Conservation (phyloP, 192 early-diverging fungal genomes). For the Helicostylum pulchrum region DNA sequence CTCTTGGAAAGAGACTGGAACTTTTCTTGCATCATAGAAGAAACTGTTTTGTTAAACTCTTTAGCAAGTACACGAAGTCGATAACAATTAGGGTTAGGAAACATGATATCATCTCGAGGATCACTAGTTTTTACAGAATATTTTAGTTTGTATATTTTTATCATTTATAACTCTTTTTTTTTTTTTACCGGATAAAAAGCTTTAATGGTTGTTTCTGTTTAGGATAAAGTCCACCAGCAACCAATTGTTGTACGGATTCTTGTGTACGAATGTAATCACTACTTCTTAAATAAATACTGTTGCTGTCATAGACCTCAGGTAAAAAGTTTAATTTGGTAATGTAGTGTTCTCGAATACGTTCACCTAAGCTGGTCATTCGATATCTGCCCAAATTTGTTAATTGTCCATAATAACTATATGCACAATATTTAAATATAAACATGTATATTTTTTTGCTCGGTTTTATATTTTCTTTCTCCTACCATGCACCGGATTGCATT, state of each 20-base stretch:
- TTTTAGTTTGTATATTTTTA: not conserved
- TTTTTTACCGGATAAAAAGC: constrained; percentile 35
- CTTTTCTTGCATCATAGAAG: constrained; percentile 18
- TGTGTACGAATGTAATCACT: constrained; percentile 35
- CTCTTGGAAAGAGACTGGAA: constrained; percentile 18
- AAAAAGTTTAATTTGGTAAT: constrained; percentile 33
- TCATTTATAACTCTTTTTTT: not conserved
- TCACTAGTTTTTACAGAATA: constrained; percentile 23
- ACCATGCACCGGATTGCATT: constrained; percentile 17
- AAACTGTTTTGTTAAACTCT: constrained; percentile 24
- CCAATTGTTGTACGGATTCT: constrained; percentile 39
- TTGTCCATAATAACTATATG: constrained; percentile 34
- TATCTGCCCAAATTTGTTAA: constrained; percentile 37
- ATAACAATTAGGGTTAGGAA: constrained; percentile 34
- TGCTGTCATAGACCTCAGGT: constrained; percentile 18
- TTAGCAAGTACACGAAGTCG: constrained; percentile 27
- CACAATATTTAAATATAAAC: not conserved
- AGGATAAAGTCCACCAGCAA: constrained; percentile 40
- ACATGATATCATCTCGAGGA: constrained; percentile 32
- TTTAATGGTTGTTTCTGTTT: constrained; percentile 18
- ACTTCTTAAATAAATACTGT: constrained; percentile 31
- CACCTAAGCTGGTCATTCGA: constrained; percentile 30
- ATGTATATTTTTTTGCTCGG: not conserved
- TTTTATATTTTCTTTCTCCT: not conserved
- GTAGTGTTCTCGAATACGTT: constrained; percentile 32